Base-by-base conservation (phyloP, 1,139 yeast genomes). In the Candida anutae region DNA sequence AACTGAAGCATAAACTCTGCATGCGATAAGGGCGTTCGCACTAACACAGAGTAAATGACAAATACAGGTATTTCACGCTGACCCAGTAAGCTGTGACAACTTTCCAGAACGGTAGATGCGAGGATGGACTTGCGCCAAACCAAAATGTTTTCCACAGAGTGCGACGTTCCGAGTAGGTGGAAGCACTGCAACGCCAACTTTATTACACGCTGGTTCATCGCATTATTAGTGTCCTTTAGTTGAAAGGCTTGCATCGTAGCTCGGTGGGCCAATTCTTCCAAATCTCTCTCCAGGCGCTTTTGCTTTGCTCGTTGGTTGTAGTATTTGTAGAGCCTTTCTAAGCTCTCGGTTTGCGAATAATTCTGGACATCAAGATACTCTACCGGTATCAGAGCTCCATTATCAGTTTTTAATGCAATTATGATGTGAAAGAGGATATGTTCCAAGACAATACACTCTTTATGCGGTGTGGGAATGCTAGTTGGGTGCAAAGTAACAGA, bases 41-140 rank as follows among this genome's bases (percentile, higher is more conserved):
- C 36, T 3, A 62, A 38, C 3, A 64, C 39, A 36, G 64, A 69
- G 4, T 53, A 41, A 5, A 56, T 33, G 2, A 65, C 47, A 36
- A 55, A 59, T 2, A 59, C 46, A 0, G 72, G 71, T 13, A 62
- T 57, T n/a, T 48, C 39, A 0, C 48, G 35, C 13, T 48, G 36
- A 22, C 50, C 41, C 1, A 50, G 34, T 13, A 64, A 40, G 4
- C 46, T 35, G 4, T 38, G 29, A 35, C 68, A 60, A 13, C 65
- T 54, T 4, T 39, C 39, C 5, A 45, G 35, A 5, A 63, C 45
- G 14, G 44, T 43, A 0, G 54, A 39, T 1, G 65, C 42, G 3
- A 39, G 27, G 2, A 61, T 33, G 1, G 60, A 50, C 4, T 35
- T 32, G 1, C 59, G 40, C 69, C 69, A 62, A 11, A 11, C 6